Conservation (phyloP, 75 land plant genomes). For the Picea glauca region DNA sequence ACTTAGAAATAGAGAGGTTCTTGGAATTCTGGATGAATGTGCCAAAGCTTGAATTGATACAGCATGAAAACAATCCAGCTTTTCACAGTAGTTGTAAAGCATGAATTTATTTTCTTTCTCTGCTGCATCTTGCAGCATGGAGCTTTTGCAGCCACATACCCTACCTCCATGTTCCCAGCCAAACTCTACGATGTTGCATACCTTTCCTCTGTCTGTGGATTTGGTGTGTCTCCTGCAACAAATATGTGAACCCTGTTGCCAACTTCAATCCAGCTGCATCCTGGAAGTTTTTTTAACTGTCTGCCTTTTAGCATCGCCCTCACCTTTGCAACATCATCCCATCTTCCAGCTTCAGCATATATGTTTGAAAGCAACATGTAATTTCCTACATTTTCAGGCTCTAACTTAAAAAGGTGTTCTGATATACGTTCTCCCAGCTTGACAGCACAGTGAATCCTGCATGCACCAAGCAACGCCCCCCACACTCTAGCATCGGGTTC, state of each 20-base stretch:
- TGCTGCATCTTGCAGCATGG: neutral
- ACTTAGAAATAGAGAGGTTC: too few relatives aligned
- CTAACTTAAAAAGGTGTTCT: neutral
- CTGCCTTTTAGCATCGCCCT: neutral
- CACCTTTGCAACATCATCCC: neutral
- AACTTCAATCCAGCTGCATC: neutral
- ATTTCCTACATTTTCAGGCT: neutral
- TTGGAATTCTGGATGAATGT: too few relatives aligned
- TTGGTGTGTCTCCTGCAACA: neutral
- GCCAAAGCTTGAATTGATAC: too few relatives aligned
- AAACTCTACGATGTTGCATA: neutral
- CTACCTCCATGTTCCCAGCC: neutral
- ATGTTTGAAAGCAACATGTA: neutral
- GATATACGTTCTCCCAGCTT: neutral
- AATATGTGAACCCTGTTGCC: neutral
- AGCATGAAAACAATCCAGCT: neutral
- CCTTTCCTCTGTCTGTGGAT: neutral
- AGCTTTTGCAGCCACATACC: neutral
- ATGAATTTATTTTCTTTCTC: neutral
- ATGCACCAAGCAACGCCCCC: slow-evolving; percentile 45
- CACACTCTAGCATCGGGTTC: slow-evolving; percentile 45
- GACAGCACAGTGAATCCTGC: neutral
- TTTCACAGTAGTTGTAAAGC: neutral
- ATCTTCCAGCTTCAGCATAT: neutral
- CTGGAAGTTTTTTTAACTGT: neutral